phyloP scores from a whole-genome alignment of 352 stramenopile genomes.

The Globisporangium spiculum region DNA sequence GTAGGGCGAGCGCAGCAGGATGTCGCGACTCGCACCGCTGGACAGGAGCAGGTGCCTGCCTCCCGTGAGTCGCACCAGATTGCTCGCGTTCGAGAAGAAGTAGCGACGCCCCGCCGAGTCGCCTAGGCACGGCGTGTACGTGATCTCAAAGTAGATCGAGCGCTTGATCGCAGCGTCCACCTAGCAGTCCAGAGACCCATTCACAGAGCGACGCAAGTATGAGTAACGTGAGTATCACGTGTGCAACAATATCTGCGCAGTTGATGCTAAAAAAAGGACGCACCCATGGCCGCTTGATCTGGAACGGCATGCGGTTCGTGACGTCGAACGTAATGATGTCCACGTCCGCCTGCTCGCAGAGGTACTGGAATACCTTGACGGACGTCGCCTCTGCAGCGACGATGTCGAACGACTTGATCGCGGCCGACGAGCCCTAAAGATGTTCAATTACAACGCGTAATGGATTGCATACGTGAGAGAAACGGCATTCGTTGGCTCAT shows the following conservation, averaged over 20 bases:
- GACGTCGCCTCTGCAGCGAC: slow-evolving; percentile 67
- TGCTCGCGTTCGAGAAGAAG: slow-evolving; percentile 85
- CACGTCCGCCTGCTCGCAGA: slow-evolving; percentile 76
- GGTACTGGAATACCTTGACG: slow-evolving; percentile 77
- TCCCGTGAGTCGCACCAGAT: slow-evolving; percentile 67
- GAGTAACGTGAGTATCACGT: background rate
- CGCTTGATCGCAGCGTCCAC: slow-evolving; percentile 71
- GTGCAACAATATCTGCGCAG: background rate
- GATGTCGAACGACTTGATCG: slow-evolving; percentile 72
- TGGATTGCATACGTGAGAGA: background rate
- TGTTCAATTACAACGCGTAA: background rate
- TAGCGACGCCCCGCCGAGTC: slow-evolving; percentile 77
- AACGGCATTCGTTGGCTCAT: background rate
- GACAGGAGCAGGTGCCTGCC: slow-evolving; percentile 71
- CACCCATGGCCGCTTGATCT: slow-evolving; percentile 75
- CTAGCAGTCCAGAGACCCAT: slow-evolving; percentile 22
- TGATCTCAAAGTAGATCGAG: slow-evolving; percentile 77
- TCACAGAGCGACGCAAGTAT: background rate
- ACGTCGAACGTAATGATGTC: slow-evolving; percentile 85
- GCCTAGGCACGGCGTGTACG: slow-evolving; percentile 68
- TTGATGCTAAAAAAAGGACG: slow-evolving; percentile 10
- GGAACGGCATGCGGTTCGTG: slow-evolving; percentile 74
- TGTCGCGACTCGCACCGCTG: slow-evolving; percentile 66
- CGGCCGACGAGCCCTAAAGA: slow-evolving; percentile 41
- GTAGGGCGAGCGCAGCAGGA: slow-evolving; percentile 78